phyloP scores from a whole-genome alignment of 164 flowering plant genomes.

The Echeveria elegans region DNA sequence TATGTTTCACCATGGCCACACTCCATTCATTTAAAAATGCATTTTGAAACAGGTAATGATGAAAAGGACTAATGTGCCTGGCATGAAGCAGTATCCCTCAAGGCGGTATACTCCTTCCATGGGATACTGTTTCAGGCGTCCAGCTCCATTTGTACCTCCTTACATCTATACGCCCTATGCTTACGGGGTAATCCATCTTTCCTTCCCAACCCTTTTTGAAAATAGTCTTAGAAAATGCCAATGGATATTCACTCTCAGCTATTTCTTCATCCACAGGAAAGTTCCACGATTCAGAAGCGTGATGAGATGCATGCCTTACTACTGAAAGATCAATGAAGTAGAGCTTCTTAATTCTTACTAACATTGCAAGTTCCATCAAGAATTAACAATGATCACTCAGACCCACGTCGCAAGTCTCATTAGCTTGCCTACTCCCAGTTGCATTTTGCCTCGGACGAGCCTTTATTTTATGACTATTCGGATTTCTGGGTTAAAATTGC shows the following conservation, averaged over 20 bases:
- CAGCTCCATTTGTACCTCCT: constrained; percentile 41
- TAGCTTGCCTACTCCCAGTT: no score
- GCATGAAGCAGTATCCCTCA: constrained; percentile 50
- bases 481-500: no score
- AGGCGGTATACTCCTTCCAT: constrained; percentile 46
- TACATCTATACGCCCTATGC: constrained; percentile 55
- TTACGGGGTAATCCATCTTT: constrained; percentile 33
- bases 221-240: background rate
- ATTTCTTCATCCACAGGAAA: constrained; percentile 32
- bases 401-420: no score
- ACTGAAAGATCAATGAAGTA: constrained; percentile 12
- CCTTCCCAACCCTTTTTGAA: background rate
- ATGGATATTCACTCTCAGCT: background rate
- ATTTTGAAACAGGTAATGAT: constrained; percentile 29
- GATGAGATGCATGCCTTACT: constrained; percentile 44
- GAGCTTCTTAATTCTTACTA: background rate
- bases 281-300: constrained; percentile 51
- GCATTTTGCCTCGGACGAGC: no score
- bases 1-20: no score
- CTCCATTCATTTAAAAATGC: no score
- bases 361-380: background rate
- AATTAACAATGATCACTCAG: background rate
- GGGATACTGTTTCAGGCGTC: constrained; percentile 37
- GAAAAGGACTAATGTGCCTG: constrained; percentile 59
- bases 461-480: no score